These are phyloP conservation scores for Phytopythium sindhum DNA, from an alignment of 352 stramenopile species.

Conservation along the genomic window DNA sequence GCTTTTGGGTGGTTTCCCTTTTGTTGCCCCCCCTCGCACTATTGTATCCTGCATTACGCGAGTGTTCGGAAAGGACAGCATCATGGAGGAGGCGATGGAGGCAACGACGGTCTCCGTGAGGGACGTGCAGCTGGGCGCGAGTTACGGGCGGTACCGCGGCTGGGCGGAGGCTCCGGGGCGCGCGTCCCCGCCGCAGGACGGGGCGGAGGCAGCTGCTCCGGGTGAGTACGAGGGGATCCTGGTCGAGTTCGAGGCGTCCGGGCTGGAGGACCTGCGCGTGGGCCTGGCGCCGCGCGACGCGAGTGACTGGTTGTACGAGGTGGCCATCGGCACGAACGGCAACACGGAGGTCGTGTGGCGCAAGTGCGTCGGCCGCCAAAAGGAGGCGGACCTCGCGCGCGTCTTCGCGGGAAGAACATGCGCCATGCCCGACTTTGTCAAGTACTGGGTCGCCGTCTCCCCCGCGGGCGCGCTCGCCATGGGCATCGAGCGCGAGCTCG, in stretches of 20 bases:
- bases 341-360: constrained; percentile 75
- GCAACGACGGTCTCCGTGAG: neutral
- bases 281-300: constrained; percentile 38
- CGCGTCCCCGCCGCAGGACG: neutral
- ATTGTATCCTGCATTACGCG: neutral
- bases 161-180: constrained; percentile 20
- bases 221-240: constrained; percentile 31
- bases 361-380: constrained; percentile 34
- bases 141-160: constrained; percentile 53
- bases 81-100: neutral
- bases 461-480: constrained; percentile 38
- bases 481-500: constrained; percentile 57
- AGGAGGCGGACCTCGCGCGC: constrained; percentile 51
- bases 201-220: neutral
- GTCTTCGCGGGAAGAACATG: constrained; percentile 75
- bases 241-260: constrained; percentile 64
- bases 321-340: constrained; percentile 60
- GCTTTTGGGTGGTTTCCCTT: no score
- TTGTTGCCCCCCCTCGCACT: no score
- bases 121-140: constrained; percentile 43
- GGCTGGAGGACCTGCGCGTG: constrained; percentile 65
- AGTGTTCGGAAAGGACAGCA: neutral
- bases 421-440: constrained; percentile 48
- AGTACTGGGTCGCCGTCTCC: constrained; percentile 71
- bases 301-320: constrained; percentile 59